Base-by-base conservation (phyloP, 495 filamentous ascomycete species). In the Neurospora terricola region DNA sequence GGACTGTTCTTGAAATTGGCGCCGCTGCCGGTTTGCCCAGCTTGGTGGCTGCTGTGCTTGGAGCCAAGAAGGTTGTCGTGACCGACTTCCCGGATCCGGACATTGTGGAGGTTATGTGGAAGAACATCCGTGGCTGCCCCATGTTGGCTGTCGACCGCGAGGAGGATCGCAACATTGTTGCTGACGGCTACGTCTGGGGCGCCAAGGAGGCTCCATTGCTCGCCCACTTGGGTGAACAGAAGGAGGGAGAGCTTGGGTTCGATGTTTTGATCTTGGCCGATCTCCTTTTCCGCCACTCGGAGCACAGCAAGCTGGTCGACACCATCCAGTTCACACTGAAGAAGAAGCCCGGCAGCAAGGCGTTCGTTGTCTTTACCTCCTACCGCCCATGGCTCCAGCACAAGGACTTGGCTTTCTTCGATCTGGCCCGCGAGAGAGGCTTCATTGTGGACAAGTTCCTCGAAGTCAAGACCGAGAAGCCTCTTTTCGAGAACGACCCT, bases 41-140 rank as follows among this genome's bases (percentile, higher is more conserved):
- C 76, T 87, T 98, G 34, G 90, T 96, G 16, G 90, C 88, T 74
- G 91, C 90, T 0, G 81, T 90, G n/a, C 82, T 88, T 27, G 93
- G 91, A 7, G 94, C 94, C 5, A 75, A 73, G 36, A 82, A 80
- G 48, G 90, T 92, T 14, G 91, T 97, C 2, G 89, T 95, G 70
- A 97, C 94, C 37, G 95, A 98, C 77, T 98, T 92, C 78, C 92
- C 93, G 2, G 94, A 97, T 77, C 84, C 86, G 27, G 93, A 96
- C 23, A 82, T 98, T 3, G 84, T 98, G 6, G 81, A 85, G 1
- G 97, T 93, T 74, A 88, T 98, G 79, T 83, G 85, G 75, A 81
- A 85, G 72, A 98, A 98, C 76, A 88, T 97, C 69, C 78, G 83
- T 0, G 75, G 84, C 10, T 83, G 86, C 81, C 73, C 80, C 37